Evolutionary conservation across 2,329 filamentous ascomycete genomes (phyloP).

Genomic region (Diaporthe vaccinii): DNA sequence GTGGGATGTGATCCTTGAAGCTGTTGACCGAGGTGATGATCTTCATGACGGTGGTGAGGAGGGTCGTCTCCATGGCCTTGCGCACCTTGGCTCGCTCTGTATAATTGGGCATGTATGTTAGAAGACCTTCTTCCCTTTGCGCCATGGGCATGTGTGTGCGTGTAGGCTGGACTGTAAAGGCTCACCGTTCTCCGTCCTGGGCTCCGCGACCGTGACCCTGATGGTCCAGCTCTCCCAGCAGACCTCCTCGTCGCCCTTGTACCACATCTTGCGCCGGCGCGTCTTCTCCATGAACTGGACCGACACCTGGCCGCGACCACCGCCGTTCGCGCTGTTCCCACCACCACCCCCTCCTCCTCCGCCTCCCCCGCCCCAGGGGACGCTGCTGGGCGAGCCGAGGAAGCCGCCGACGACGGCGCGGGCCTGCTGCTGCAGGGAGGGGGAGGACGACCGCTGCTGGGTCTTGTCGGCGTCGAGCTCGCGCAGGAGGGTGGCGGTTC

Average conservation of each 20-base stretch:
- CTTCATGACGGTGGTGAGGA: conserved; percentile 89
- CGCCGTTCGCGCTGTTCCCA: conserved; percentile 41
- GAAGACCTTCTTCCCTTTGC: neutral
- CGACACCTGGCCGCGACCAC: conserved; percentile 81
- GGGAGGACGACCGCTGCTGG: conserved; percentile 43
- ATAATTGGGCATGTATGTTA: neutral
- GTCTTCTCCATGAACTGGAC: conserved; percentile 97
- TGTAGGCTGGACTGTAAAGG: conserved; percentile 30
- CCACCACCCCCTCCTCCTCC: conserved; percentile 29
- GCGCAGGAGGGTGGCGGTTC: conserved; percentile 82
- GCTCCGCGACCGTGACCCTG: conserved; percentile 92
- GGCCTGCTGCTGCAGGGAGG: conserved; percentile 40
- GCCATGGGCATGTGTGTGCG: neutral
- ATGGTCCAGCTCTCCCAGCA: conserved; percentile 98
- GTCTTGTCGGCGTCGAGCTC: conserved; percentile 74
- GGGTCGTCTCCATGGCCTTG: conserved; percentile 89
- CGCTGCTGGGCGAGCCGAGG: conserved; percentile 9
- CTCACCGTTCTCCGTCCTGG: conserved; percentile 88
- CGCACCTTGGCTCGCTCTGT: conserved; percentile 89
- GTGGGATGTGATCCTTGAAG: conserved; percentile 96
- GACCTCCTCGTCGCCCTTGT: conserved; percentile 88
- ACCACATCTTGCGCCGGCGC: conserved; percentile 79
- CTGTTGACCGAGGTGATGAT: conserved; percentile 88
- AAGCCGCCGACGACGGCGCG: conserved; percentile 37
- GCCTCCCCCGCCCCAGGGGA: conserved; percentile 11